These are phyloP conservation scores for Secale cereale DNA, from an alignment of 176 grass and related monocot species.

Conservation along the genomic window DNA sequence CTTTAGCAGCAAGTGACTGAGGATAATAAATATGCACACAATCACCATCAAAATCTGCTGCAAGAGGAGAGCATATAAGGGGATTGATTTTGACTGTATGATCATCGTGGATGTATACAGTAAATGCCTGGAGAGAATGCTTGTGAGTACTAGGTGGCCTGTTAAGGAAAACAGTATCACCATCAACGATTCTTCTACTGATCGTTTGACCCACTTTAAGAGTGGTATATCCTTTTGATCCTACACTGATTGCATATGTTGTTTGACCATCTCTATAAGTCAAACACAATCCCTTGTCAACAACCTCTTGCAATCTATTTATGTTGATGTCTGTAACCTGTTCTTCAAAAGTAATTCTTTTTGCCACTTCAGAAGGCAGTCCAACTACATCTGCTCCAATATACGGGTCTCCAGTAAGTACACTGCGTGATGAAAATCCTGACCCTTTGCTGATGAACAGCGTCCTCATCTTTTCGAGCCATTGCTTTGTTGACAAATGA, in stretches of 20 bases:
- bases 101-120: constrained; percentile 82
- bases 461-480: constrained; percentile 90
- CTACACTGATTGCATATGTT: constrained; percentile 80
- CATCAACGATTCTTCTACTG: constrained; percentile 76
- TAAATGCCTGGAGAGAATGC: constrained; percentile 88
- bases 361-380: constrained; percentile 84
- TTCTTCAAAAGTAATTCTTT: constrained; percentile 90
- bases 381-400: constrained; percentile 80
- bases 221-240: constrained; percentile 76
- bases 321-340: constrained; percentile 75
- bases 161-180: constrained; percentile 91
- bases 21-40: constrained; percentile 94
- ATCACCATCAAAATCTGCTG: constrained; percentile 91
- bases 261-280: constrained; percentile 78
- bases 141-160: constrained; percentile 93
- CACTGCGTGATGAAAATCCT: constrained; percentile 90
- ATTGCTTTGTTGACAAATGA: constrained; percentile 68
- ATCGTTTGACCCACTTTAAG: constrained; percentile 83
- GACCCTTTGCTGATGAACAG: constrained; percentile 93
- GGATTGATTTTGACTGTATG: constrained; percentile 95
- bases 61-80: constrained; percentile 74
- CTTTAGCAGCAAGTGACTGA: constrained; percentile 88
- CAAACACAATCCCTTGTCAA: constrained; percentile 77
- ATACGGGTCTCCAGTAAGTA: constrained; percentile 87
- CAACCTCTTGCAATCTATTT: constrained; percentile 62